phyloP scores from a whole-genome alignment of 257 asterid genomes.

The Plantago elongata region DNA sequence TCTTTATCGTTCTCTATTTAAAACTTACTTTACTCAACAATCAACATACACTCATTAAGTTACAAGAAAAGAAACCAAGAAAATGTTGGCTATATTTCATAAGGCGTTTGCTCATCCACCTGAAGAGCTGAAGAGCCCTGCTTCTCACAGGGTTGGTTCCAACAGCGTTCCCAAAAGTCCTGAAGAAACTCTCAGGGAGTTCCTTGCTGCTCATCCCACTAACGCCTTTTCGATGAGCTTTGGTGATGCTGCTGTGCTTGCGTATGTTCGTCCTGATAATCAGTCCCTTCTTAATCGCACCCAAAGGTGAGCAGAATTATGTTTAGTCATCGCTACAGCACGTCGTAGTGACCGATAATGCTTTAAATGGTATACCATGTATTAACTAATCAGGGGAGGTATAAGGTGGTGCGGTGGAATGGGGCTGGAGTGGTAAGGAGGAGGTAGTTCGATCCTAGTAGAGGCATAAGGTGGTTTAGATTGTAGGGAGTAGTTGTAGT shows the following conservation, averaged over 20 bases:
- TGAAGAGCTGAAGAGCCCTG: slow-evolving; percentile 71
- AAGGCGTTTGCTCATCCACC: slow-evolving; percentile 82
- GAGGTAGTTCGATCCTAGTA: no score
- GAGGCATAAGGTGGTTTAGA: no score
- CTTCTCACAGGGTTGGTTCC: slow-evolving; percentile 23
- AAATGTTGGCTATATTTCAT: slow-evolving; percentile 78
- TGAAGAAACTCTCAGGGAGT: slow-evolving; percentile 44
- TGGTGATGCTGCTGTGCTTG: slow-evolving; percentile 68
- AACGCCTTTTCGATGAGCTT: slow-evolving; percentile 46
- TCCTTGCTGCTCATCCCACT: slow-evolving; percentile 36
- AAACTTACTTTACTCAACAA: no score
- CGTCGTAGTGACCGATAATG: no score
- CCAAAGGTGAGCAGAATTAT: slow-evolving; percentile 31
- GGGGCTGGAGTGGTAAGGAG: no score
- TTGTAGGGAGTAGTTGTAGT: no score
- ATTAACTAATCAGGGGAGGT: no score
- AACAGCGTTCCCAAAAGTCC: slow-evolving; percentile 49
- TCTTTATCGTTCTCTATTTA: no score
- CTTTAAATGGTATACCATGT: no score
- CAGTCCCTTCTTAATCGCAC: slow-evolving; percentile 17
- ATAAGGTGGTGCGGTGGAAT: no score
- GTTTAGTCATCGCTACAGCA: no score
- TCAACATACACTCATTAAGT: no score
- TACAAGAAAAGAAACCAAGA: neutral
- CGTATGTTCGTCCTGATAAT: slow-evolving; percentile 37